Base-by-base conservation (phyloP, 257 asterid species). In the Rubia yunnanensis region DNA sequence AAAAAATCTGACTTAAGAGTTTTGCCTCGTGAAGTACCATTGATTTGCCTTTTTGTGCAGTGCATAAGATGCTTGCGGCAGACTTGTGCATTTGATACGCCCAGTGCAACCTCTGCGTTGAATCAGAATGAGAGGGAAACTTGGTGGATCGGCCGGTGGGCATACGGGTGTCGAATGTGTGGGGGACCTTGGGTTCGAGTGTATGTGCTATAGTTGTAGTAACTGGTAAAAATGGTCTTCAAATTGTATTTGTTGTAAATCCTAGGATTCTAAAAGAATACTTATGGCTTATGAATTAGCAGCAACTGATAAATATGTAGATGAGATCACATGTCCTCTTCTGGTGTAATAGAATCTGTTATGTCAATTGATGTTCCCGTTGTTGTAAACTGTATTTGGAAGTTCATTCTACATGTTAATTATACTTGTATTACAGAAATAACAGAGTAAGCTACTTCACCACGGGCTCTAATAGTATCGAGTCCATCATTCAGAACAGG, bases 161-260 rank as follows among this genome's bases (percentile, higher is more conserved):
- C 92, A 3, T 77, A 73, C 39, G 95, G 99, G 53, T 94, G 99
- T 68, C 99, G 97, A 23, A 94, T 94, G 99, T 94, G 99, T 63
- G 97, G 97, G n/a, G 99, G 99, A 60, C 78, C 96, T 36, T 94
- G 99, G 99, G 99, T 90, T 70, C 84, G 95, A 60, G 97, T 90
- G 14, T 85, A 48, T 88, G 88, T 79, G 20, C n/a, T n/a, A n/a
- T n/a, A n/a, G n/a, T n/a, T n/a, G n/a, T n/a, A n/a, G n/a, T n/a
- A n/a, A n/a, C n/a, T n/a, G n/a, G n/a, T n/a, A n/a, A n/a, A n/a
- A n/a, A n/a, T n/a, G n/a, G n/a, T n/a, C n/a, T n/a, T n/a, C 50
- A 44, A 4, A 14, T 44, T 14, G 52, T 15, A 44, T 44, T 10
- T 39, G 48, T 39, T 39, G 48, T 39, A 39, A 15, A 39, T 39